phyloP scores from a whole-genome alignment of 805 yeast genomes.

The Blastobotrys attinorum region DNA sequence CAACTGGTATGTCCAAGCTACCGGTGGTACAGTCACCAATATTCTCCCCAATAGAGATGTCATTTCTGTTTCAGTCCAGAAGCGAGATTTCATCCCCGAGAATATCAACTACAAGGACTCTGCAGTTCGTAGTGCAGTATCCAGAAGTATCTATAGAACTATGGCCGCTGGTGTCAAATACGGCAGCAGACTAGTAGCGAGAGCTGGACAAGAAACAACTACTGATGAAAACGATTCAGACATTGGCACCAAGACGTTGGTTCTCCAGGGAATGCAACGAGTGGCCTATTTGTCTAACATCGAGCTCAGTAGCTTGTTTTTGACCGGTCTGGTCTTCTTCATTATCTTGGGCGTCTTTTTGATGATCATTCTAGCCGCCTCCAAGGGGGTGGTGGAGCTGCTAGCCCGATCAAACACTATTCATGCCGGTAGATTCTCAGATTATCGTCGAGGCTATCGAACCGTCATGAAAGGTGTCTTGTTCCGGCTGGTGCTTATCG shows the following conservation, averaged over 20 bases:
- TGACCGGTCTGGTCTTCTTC: constrained; percentile 54
- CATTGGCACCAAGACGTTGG: constrained; percentile 60
- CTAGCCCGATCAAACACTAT: constrained; percentile 50
- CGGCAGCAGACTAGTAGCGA: constrained; percentile 2
- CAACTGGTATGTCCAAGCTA: constrained; percentile 90
- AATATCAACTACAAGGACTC: constrained; percentile 10
- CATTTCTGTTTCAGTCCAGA: constrained; percentile 74
- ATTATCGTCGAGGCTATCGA: constrained; percentile 77
- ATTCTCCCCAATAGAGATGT: constrained; percentile 54
- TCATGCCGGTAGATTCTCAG: constrained; percentile 57
- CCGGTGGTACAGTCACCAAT: constrained; percentile 84
- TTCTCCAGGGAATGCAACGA: constrained; percentile 86
- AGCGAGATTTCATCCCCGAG: constrained; percentile 19
- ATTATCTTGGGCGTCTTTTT: constrained; percentile 3
- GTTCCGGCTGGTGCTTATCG: constrained; percentile 72
- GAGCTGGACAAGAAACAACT: constrained; percentile 15
- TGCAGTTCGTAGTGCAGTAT: constrained; percentile 5
- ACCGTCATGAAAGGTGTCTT: constrained; percentile 81
- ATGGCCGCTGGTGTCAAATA: constrained; percentile 4
- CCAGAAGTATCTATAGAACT: constrained; percentile 11
- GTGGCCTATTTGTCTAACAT: constrained; percentile 78
- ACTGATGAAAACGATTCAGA: constrained; percentile 49
- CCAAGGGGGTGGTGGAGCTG: constrained; percentile 68
- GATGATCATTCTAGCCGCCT: constrained; percentile 33
- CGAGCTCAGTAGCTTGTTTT: constrained; percentile 77